phyloP scores from a whole-genome alignment of 2,329 filamentous ascomycete species.

The Alternaria atra region DNA sequence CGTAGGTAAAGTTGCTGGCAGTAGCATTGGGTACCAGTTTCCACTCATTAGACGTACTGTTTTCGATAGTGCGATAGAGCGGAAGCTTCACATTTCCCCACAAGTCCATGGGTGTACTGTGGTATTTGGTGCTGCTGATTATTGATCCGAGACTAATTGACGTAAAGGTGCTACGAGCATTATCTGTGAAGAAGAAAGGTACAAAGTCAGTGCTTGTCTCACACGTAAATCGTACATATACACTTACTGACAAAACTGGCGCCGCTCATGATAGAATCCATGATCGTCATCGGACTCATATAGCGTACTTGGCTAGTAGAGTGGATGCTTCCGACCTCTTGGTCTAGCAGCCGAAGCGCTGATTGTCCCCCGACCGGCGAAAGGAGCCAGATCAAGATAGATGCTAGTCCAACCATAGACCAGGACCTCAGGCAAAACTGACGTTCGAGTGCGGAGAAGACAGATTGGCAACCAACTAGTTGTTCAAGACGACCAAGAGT shows the following conservation, averaged over 20 bases:
- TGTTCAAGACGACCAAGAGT: constrained; percentile 41
- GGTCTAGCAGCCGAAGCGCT: constrained; percentile 35
- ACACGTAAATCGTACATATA: neutral
- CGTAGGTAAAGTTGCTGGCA: constrained; percentile 29
- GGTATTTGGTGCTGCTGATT: constrained; percentile 35
- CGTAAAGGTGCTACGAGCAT: constrained; percentile 28
- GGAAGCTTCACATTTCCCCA: constrained; percentile 44
- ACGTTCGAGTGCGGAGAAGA: constrained; percentile 43
- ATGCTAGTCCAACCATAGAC: constrained; percentile 34
- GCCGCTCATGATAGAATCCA: constrained; percentile 20
- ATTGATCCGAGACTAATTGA: constrained; percentile 35
- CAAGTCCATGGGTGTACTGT: constrained; percentile 33
- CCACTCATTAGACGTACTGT: constrained; percentile 30
- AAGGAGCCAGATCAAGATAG: constrained; percentile 38
- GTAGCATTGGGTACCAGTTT: constrained; percentile 21
- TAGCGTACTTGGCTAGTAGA: constrained; percentile 29
- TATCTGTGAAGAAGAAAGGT: constrained; percentile 1
- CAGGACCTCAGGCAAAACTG: constrained; percentile 37
- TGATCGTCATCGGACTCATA: constrained; percentile 23
- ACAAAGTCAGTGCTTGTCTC: neutral
- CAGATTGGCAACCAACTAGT: constrained; percentile 39
- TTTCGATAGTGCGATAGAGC: constrained; percentile 31
- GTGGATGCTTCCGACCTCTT: constrained; percentile 21
- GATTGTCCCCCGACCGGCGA: constrained; percentile 44
- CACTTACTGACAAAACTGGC: constrained; percentile 16